Base-by-base conservation (phyloP, 176 grass and related monocot species). In the Paspalum vaginatum region DNA sequence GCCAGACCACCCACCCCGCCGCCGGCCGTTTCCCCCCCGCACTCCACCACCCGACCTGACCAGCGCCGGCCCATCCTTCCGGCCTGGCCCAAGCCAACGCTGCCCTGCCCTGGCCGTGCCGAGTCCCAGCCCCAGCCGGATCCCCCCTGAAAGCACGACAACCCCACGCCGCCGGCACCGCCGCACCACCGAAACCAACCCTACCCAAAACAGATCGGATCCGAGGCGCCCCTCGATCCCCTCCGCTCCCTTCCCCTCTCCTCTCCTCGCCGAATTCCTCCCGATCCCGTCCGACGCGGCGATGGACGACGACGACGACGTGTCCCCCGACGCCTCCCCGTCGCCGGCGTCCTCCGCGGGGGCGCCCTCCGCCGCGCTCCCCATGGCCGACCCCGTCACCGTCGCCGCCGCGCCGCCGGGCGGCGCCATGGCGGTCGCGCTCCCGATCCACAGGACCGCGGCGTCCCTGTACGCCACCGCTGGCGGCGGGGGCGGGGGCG, bases 391-490 rank as follows among this genome's bases (percentile, higher is more conserved):
- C 70, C 86, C 86, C 25, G 70, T 80, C 71, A 86, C 85, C 12
- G 75, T 83, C 68, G 79, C 80, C 59, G 58, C 94, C 7, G 89
- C 86, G 5, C 87, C 94, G 6, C 81, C 90, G 8, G 65, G 85
- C 11, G 65, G 84, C 11, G 61, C 60, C 88, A 61, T 89, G 21
- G 47, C 88, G 26, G 75, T 95, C 49, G 84, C 86, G 25, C 81
- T 95, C 70, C 90, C 92, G 70, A 93, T 95, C 88, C 90, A 98
- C 49, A 83, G 91, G 4, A 87, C 88, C n/a, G 82, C 83, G 0
- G 39, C 77, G 16, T 89, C 78, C 47, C 49, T 81, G 21, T 80
- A 80, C 62, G 58, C 22, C 14, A 74, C 22, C 65, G 63, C 65
- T 52, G 27, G 65, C 57, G 46, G 56, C 39, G 51, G 74, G 8